Percentiles rank a stretch among this genome's conserved stretches.
These are phyloP conservation scores for Sphagnum fallax DNA, from an alignment of 228 moss, liverwort and hornwort genomes.

Conservation along the genomic window DNA sequence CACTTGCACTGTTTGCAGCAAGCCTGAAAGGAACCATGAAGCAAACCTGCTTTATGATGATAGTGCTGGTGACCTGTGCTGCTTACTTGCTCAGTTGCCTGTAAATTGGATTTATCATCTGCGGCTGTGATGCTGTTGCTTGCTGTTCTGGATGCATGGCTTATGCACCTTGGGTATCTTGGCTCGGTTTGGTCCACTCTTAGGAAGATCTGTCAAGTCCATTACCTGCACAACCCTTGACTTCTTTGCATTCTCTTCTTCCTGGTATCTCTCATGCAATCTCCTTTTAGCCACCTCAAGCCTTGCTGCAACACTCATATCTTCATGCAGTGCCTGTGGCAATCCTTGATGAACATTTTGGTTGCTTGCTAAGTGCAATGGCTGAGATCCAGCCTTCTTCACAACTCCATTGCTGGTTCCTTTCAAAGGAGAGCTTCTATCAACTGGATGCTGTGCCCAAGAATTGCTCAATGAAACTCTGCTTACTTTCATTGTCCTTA, in stretches of 20 bases:
- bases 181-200: slow-evolving; percentile 56
- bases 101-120: slow-evolving; percentile 13
- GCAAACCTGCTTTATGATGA: too few species aligned
- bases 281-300: slow-evolving; percentile 52
- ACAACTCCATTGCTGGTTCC: slow-evolving; percentile 23
- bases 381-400: slow-evolving; percentile 38
- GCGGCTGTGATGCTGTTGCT: slow-evolving; percentile 25
- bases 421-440: slow-evolving; percentile 28
- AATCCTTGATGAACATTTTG: slow-evolving; percentile 1
- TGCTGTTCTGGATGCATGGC: slow-evolving; percentile 26
- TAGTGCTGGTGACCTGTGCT: too few species aligned
- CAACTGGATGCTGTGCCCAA: slow-evolving; percentile 39
- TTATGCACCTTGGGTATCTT: slow-evolving; percentile 30
- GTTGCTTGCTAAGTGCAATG: slow-evolving; percentile 27
- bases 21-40: too few species aligned
- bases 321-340: slow-evolving; percentile 8
- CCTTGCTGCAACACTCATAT: slow-evolving; percentile 35
- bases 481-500: too few species aligned
- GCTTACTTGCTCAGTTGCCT: too few species aligned
- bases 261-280: slow-evolving; percentile 56
- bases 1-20: too few species aligned
- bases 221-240: slow-evolving; percentile 67
- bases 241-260: slow-evolving; percentile 39
- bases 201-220: slow-evolving; percentile 61
- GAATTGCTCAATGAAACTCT: slow-evolving; percentile 8